Evolutionary conservation across 164 flowering plant species (phyloP), one percentile per base, ranked within the genome.

Genomic region (Vitis amurensis): DNA sequence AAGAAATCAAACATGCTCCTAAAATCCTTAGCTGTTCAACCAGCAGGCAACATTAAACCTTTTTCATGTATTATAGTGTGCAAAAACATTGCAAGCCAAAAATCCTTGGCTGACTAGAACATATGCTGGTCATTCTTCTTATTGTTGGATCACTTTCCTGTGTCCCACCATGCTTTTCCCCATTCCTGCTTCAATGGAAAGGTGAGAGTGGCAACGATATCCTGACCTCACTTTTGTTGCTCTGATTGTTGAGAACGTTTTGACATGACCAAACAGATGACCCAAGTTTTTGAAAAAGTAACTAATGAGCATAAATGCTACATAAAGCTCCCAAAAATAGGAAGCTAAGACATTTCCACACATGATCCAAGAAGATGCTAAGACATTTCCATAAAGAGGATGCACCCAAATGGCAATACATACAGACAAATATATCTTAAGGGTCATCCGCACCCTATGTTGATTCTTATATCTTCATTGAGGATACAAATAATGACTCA

Each of bases 341-440:
- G 63, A 71, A 49, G 68, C n/a, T n/a, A 14, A 50, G 58, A 69
- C 51, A 69, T 61, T 61, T 69, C 72, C 52, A 14, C 11, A 50
- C 51, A 19, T 7, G 15, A 66, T 10, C 17, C 19, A 29, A 6
- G 50, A 52, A 51, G 68, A 56, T 56, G 29, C 59, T 17, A 23
- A 56, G 59, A 56, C 1, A 56, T 56, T 17, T 56, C 59, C 59
- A 10, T 19, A 56, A 9, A 9, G 37, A 59, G 37, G 37, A 59
- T 59, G 11, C 61, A 59, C 37, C 29, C 29, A 37, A 59, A 3
- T 59, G 9, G 13, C 3, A 27, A 10, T 37, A 27, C 14, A 59
- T 11, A 59, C 61, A 59, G 61, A 59, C 61, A 27, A 59, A 27
- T 59, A 23, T 11, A 3, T 23, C 44, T 37, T 37, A 2, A 37